These are phyloP conservation scores for Pseudogymnoascus pannorum DNA, from an alignment of 2,329 filamentous ascomycete genomes.

Conservation along the genomic window DNA sequence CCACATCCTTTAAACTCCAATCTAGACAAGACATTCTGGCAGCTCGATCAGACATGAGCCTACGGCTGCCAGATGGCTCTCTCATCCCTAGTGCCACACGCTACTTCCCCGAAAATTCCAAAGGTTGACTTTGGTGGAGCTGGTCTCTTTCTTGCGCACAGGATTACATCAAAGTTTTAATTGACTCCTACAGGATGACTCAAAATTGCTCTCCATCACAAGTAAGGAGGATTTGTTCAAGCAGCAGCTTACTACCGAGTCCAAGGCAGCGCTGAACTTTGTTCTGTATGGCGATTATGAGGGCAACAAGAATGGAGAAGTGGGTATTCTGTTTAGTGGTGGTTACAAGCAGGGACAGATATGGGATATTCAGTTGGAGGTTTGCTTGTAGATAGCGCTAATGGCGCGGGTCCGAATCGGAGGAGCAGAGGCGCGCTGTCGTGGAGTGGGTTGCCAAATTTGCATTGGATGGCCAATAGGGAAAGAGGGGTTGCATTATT, in stretches of 20 bases:
- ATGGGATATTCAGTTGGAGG: slow-evolving; percentile 29
- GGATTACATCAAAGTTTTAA: slow-evolving; percentile 46
- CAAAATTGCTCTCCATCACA: slow-evolving; percentile 34
- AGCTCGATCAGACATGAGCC: background rate
- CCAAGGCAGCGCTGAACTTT: background rate
- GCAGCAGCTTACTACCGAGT: slow-evolving; percentile 32
- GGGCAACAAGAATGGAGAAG: background rate
- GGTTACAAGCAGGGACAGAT: background rate
- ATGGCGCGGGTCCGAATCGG: slow-evolving; percentile 34
- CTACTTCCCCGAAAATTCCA: slow-evolving; percentile 33
- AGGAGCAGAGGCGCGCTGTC: slow-evolving; percentile 33
- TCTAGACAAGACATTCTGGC: slow-evolving; percentile 23
- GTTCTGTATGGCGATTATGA: background rate
- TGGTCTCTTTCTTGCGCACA: slow-evolving; percentile 29
- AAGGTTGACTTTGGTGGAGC: slow-evolving; percentile 31
- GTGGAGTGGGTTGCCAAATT: slow-evolving; percentile 10
- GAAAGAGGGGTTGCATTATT: slow-evolving; percentile 31
- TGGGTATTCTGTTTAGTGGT: background rate
- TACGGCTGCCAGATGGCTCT: background rate
- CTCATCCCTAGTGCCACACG: background rate
- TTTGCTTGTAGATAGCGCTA: slow-evolving; percentile 29
- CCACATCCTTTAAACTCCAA: slow-evolving; percentile 47
- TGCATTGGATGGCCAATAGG: slow-evolving; percentile 23
- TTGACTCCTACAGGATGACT: slow-evolving; percentile 48
- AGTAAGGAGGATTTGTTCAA: slow-evolving; percentile 38